These are phyloP conservation scores for Saccharomyces hybrid DNA, from an alignment of 1,139 yeast species.

Conservation along the genomic window DNA sequence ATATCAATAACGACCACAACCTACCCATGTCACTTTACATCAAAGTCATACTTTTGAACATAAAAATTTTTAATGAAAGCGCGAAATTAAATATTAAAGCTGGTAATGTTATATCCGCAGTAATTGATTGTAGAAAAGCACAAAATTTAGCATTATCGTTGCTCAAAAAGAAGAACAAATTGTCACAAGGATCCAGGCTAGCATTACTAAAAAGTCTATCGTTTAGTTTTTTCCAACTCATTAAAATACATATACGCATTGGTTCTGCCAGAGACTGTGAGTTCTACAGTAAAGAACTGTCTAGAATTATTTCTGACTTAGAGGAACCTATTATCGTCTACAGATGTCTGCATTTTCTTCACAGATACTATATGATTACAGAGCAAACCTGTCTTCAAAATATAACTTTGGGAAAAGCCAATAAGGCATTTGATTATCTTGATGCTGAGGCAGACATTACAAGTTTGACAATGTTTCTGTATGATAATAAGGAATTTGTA, in stretches of 20 bases:
- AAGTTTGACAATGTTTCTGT: conserved; percentile 17
- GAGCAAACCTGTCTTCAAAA: conserved; percentile 13
- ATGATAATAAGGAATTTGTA: conserved; percentile 16
- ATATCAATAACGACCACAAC: conserved; percentile 19
- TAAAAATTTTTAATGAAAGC: conserved; percentile 17
- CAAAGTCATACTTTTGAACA: conserved; percentile 24
- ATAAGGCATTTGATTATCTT: conserved; percentile 21
- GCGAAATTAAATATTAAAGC: conserved; percentile 18
- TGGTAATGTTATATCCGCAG: conserved; percentile 23
- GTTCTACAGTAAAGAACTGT: conserved; percentile 44
- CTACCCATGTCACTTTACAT: conserved; percentile 20
- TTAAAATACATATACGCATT: conserved; percentile 36
- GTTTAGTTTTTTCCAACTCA: conserved; percentile 34
- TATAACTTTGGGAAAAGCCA: conserved; percentile 16
- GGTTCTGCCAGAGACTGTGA: conserved; percentile 51
- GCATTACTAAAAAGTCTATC: conserved; percentile 34
- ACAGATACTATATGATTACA: conserved; percentile 19
- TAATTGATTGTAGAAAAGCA: conserved; percentile 30
- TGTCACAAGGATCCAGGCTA: conserved; percentile 34
- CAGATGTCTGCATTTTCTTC: conserved; percentile 19
- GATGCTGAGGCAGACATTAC: conserved; percentile 26
- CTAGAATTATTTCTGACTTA: conserved; percentile 31
- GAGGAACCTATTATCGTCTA: conserved; percentile 30
- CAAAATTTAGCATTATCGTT: conserved; percentile 32
- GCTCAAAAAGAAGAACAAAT: conserved; percentile 25